Conservation (phyloP, 2,329 filamentous ascomycete genomes). For the Anisogramma anomala region DNA sequence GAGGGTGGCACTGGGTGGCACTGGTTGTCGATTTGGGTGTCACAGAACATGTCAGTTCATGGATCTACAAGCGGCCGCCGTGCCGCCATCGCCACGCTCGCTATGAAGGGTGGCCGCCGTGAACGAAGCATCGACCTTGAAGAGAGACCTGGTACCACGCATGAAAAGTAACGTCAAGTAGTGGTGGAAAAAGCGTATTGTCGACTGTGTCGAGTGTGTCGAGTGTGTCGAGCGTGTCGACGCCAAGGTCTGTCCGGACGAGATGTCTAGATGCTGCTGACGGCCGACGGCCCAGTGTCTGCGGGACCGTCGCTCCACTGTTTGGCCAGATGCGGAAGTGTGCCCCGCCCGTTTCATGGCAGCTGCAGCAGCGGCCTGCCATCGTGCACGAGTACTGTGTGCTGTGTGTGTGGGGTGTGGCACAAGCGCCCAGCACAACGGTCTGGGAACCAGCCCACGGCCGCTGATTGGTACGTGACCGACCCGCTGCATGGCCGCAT, state of each 20-base stretch:
- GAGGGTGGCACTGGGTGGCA: background rate
- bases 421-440: constrained; percentile 10
- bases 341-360: constrained; percentile 11
- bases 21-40: background rate
- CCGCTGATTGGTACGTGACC: background rate
- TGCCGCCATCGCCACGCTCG: too few relatives aligned
- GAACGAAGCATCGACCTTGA: too few relatives aligned
- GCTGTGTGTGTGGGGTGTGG: background rate
- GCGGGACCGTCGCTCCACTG: too few relatives aligned
- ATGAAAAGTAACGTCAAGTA: too few relatives aligned
- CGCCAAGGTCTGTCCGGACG: too few relatives aligned
- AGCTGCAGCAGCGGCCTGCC: constrained; percentile 11
- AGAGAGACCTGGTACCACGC: too few relatives aligned
- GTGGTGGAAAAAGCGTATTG: too few relatives aligned
- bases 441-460: background rate
- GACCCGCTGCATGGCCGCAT: constrained; percentile 1
- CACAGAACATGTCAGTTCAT: background rate
- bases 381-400: background rate
- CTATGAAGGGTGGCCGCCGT: too few relatives aligned
- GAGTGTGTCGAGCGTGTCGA: too few relatives aligned
- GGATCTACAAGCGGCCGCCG: background rate
- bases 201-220: too few relatives aligned
- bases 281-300: too few relatives aligned
- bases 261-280: background rate
- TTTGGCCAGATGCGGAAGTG: constrained; percentile 5